Evolutionary conservation across 2,329 filamentous ascomycete genomes (phyloP).

Genomic region (Scytalidium sp.): DNA sequence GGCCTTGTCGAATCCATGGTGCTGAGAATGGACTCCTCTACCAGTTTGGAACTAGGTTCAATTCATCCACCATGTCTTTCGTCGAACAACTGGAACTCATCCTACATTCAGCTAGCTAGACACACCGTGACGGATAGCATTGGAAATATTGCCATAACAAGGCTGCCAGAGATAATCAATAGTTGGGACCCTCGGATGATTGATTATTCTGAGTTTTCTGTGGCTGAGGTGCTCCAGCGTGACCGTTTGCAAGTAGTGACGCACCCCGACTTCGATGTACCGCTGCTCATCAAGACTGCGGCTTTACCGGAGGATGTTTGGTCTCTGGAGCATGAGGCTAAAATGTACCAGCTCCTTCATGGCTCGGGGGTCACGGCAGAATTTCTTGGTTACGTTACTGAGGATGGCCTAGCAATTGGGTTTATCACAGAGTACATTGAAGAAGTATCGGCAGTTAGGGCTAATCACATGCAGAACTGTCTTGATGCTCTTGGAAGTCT

Average conservation of each 20-base stretch:
- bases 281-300: background rate
- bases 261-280: background rate
- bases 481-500: constrained; percentile 7
- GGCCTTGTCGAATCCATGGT: background rate
- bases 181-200: background rate
- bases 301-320: background rate
- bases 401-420: background rate
- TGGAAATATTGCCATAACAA: background rate
- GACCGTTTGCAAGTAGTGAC: background rate
- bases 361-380: constrained; percentile 1
- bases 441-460: background rate
- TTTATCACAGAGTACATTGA: background rate
- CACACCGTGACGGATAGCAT: background rate
- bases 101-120: background rate
- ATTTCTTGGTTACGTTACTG: constrained; percentile 7
- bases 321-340: background rate
- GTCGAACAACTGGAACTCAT: background rate
- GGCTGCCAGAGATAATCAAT: background rate
- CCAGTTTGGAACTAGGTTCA: background rate
- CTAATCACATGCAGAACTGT: constrained; percentile 2
- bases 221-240: background rate
- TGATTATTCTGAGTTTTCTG: background rate
- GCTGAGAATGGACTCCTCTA: background rate
- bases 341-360: background rate
- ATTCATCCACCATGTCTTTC: background rate